These are phyloP conservation scores for Wickerhamomyces bisporus DNA, from an alignment of 805 yeast species.

Conservation along the genomic window DNA sequence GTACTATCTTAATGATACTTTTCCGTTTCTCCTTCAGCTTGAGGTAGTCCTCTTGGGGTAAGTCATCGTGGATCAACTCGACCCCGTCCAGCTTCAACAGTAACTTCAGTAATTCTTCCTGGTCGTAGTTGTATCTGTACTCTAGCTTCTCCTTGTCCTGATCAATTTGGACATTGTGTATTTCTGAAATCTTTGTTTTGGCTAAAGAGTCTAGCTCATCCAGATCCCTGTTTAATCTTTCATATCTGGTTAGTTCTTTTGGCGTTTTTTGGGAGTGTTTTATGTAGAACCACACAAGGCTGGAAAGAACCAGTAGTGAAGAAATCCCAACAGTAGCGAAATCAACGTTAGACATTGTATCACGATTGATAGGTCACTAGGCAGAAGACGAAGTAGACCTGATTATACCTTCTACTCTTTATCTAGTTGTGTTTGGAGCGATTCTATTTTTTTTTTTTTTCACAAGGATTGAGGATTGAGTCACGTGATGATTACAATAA, in stretches of 20 bases:
- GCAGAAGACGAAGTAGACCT: too few relatives aligned
- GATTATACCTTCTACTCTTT: too few relatives aligned
- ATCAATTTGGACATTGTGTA: not conserved
- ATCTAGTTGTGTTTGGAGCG: too few relatives aligned
- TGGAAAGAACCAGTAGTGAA: not conserved
- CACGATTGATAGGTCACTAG: too few relatives aligned
- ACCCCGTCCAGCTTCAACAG: conserved; percentile 63
- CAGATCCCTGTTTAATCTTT: not conserved
- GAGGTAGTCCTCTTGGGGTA: conserved; percentile 34
- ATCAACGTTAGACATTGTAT: not conserved
- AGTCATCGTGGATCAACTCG: conserved; percentile 29
- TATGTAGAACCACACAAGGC: not conserved
- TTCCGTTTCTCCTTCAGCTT: conserved; percentile 56
- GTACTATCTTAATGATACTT: conserved; percentile 54
- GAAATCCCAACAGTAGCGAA: not conserved
- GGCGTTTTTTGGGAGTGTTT: not conserved
- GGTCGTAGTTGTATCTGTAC: conserved; percentile 53
- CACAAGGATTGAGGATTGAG: too few relatives aligned
- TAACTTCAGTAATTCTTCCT: conserved; percentile 63
- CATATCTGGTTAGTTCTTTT: not conserved
- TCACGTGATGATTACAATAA: too few relatives aligned
- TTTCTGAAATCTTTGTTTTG: not conserved
- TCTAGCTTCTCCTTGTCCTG: conserved; percentile 18
- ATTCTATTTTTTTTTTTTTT: too few relatives aligned
- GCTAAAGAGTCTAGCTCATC: not conserved